Evolutionary conservation across 805 yeast species (phyloP).

Genomic region (Alloascoidea hylecoeti): DNA sequence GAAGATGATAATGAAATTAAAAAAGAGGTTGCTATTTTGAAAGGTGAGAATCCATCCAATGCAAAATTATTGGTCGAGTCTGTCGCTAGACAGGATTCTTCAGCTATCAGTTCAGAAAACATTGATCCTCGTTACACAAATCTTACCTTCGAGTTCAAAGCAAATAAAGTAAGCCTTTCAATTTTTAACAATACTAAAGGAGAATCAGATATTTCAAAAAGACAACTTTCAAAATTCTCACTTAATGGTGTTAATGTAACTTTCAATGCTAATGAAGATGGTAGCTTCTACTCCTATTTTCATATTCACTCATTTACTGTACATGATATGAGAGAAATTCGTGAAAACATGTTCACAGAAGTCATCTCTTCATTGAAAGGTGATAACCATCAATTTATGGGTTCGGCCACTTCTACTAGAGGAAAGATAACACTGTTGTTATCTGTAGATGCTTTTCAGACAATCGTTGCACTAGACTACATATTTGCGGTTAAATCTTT

Average conservation of each 20-base stretch:
- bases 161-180: slow-evolving; percentile 9
- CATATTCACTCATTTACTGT: slow-evolving; percentile 63
- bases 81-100: no score
- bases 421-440: slow-evolving; percentile 33
- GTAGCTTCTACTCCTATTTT: slow-evolving; percentile 44
- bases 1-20: slow-evolving; percentile 3
- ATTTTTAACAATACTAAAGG: slow-evolving; percentile 14
- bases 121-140: slow-evolving; percentile 9
- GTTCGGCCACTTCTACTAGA: slow-evolving; percentile 31
- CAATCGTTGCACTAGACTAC: slow-evolving; percentile 78
- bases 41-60: no score
- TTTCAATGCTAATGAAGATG: slow-evolving; percentile 35
- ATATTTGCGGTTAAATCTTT: slow-evolving; percentile 62
- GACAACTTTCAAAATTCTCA: slow-evolving; percentile 38
- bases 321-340: slow-evolving; percentile 50
- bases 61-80: no score
- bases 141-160: slow-evolving; percentile 10
- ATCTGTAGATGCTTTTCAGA: slow-evolving; percentile 67
- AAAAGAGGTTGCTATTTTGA: no score
- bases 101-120: no score
- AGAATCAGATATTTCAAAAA: slow-evolving; percentile 4
- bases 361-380: slow-evolving; percentile 60
- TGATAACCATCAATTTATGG: slow-evolving; percentile 58
- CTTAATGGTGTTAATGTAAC: slow-evolving; percentile 42
- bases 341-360: slow-evolving; percentile 61